Percentiles rank a stretch among this genome's conserved stretches.
Evolutionary conservation across 257 asterid species (phyloP).

Genomic region (Ehretia macrophylla): DNA sequence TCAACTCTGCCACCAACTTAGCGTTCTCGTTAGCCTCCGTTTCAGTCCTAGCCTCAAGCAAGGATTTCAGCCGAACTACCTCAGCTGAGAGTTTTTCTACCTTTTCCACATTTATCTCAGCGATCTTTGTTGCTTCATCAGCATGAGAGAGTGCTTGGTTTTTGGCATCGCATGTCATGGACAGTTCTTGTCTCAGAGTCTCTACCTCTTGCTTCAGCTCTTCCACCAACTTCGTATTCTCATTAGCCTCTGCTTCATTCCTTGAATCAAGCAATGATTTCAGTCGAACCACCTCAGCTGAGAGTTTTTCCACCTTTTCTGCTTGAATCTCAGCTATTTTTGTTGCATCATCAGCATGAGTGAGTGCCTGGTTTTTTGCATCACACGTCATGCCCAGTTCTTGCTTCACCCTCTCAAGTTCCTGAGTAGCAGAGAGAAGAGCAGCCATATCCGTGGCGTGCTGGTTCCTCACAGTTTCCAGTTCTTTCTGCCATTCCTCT

Average conservation of each 20-base stretch:
- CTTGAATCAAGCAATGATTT: conserved; percentile 62
- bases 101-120: conserved; percentile 62
- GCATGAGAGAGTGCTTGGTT: conserved; percentile 74
- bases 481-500: conserved; percentile 73
- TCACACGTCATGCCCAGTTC: conserved; percentile 55
- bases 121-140: conserved; percentile 69
- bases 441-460: conserved; percentile 72
- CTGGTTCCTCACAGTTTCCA: conserved; percentile 69
- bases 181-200: conserved; percentile 54
- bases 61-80: conserved; percentile 58
- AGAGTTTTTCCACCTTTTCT: conserved; percentile 58
- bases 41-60: conserved; percentile 50
- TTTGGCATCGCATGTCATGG: conserved; percentile 63
- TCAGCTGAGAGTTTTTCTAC: conserved; percentile 76
- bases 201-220: conserved; percentile 61
- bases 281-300: conserved; percentile 66
- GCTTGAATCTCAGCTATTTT: conserved; percentile 69
- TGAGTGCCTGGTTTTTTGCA: conserved; percentile 76
- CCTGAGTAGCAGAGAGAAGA: conserved; percentile 66
- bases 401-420: conserved; percentile 68
- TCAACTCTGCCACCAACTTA: conserved; percentile 50
- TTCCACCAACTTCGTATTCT: conserved; percentile 47
- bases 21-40: conserved; percentile 41
- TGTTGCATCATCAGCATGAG: conserved; percentile 77
- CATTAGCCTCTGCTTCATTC: conserved; percentile 45